Percentiles rank a stretch among this genome's conserved stretches.
These are phyloP conservation scores for Adansonia madagascariensis DNA, from an alignment of 441 rosid species.

Conservation along the genomic window DNA sequence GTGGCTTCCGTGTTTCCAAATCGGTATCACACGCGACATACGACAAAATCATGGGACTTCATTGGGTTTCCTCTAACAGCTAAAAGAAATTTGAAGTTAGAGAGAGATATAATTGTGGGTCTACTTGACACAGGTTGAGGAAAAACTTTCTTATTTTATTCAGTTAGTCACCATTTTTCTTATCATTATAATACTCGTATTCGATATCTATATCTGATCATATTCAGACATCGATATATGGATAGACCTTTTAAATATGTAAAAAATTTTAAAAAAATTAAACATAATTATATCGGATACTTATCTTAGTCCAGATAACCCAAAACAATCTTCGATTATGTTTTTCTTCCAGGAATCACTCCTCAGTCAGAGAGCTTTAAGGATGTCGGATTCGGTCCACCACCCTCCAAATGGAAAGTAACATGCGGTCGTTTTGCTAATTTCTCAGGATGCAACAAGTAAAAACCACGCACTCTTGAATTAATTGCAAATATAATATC, in stretches of 20 bases:
- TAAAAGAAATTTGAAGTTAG: constrained; percentile 60
- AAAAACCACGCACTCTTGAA: constrained; percentile 17
- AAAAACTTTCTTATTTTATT: neutral
- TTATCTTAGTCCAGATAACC: too few species aligned
- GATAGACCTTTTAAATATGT: too few species aligned
- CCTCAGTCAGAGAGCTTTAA: constrained; percentile 83
- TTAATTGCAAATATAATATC: neutral
- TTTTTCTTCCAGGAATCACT: constrained; percentile 62
- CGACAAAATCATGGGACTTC: constrained; percentile 91
- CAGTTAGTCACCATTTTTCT: neutral
- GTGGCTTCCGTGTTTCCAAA: constrained; percentile 65
- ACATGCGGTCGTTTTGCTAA: constrained; percentile 63
- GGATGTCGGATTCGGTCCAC: constrained; percentile 68
- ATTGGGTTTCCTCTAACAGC: constrained; percentile 71
- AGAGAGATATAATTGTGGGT: constrained; percentile 71
- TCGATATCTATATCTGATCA: too few species aligned
- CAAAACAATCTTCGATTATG: too few species aligned
- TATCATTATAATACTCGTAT: too few species aligned
- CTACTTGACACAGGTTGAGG: constrained; percentile 78
- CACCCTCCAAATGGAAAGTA: constrained; percentile 85
- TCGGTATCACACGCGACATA: constrained; percentile 66
- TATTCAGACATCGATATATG: too few species aligned
- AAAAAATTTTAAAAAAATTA: too few species aligned
- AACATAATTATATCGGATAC: too few species aligned
- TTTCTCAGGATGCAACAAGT: constrained; percentile 96